Evolutionary conservation across 495 filamentous ascomycete species (phyloP).

Genomic region (Amniculicola lignicola): DNA sequence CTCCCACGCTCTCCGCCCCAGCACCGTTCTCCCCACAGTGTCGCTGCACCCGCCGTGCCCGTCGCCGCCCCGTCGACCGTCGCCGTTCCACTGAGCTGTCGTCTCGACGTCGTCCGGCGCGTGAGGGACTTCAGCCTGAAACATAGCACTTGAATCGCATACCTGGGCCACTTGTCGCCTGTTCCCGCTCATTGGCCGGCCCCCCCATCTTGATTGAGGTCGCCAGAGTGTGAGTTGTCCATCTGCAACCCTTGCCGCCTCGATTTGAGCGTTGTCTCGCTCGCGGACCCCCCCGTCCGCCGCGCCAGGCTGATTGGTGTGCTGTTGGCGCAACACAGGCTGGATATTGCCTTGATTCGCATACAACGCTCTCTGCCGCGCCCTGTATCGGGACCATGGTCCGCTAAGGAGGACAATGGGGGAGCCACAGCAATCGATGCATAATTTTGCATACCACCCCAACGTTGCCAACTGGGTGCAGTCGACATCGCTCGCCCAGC

Average conservation of each 20-base stretch:
- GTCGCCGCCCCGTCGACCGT: background rate
- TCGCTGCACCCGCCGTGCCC: background rate
- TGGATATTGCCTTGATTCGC: constrained; percentile 24
- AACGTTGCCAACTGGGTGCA: constrained; percentile 30
- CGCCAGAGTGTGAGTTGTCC: constrained; percentile 29
- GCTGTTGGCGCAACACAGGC: background rate
- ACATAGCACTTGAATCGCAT: constrained; percentile 18
- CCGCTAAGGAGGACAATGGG: constrained; percentile 27
- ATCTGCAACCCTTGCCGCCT: constrained; percentile 30
- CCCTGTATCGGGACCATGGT: constrained; percentile 22
- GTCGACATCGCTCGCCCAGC: constrained; percentile 25
- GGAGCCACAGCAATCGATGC: constrained; percentile 21
- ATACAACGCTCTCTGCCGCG: background rate
- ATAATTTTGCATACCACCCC: constrained; percentile 30
- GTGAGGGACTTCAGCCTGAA: constrained; percentile 27
- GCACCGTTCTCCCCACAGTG: background rate
- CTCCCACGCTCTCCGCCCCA: background rate
- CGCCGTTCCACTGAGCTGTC: background rate
- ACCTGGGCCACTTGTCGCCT: constrained; percentile 15
- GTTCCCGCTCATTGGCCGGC: constrained; percentile 29
- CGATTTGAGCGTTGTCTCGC: constrained; percentile 26
- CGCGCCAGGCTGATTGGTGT: constrained; percentile 31
- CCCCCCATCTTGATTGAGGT: constrained; percentile 13
- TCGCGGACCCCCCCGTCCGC: constrained; percentile 11
- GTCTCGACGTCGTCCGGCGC: constrained; percentile 1